Evolutionary conservation across 1,284 basidiomycete genomes (phyloP), one percentile per base, ranked within the genome.

Genomic region (Bondarzewia mesenterica): DNA sequence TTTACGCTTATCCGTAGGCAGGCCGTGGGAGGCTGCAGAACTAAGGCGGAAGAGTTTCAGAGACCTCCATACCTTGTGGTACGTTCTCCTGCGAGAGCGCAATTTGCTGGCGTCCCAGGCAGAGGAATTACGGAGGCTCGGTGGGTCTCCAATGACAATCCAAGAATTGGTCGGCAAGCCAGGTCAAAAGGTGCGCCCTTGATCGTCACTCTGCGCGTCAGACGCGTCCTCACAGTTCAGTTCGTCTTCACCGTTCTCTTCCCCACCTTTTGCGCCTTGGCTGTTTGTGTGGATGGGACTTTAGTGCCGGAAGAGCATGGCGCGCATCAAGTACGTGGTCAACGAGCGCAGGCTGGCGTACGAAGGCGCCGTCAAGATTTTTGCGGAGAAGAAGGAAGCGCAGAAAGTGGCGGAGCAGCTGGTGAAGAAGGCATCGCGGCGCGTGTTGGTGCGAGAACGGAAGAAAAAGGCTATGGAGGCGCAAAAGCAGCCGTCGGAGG

Each of bases 241-340:
- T 18, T 8, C 22, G 20, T n/a, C n/a, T n/a, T n/a, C n/a, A n/a
- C n/a, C n/a, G n/a, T n/a, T n/a, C n/a, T n/a, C n/a, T n/a, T n/a
- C n/a, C n/a, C n/a, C n/a, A n/a, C 5, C 14, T 1, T 18, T 40
- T 20, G 20, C 18, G 7, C 7, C 35, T 36, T 36, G 35, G 4
- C n/a, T n/a, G n/a, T n/a, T n/a, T n/a, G n/a, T 10, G 26, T 4
- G 12, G 7, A 12, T 32, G 20, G 2, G 1, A 18, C 40, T 46
- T 7, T 60, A 97, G 94, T 87, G 85, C 63, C 86, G 89, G 43
- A 96, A 94, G 70, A 86, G 90, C n/a, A 96, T 97, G 92, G 92
- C 92, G 18, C 82, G 92, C 39, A 93, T 98, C 67, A 99, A 99
- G 67, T 84, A 82, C 55, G 85, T 98, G 14, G 72, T 98, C 48